Conservation (phyloP, 106 monocot species). For the Acorus calamus region DNA sequence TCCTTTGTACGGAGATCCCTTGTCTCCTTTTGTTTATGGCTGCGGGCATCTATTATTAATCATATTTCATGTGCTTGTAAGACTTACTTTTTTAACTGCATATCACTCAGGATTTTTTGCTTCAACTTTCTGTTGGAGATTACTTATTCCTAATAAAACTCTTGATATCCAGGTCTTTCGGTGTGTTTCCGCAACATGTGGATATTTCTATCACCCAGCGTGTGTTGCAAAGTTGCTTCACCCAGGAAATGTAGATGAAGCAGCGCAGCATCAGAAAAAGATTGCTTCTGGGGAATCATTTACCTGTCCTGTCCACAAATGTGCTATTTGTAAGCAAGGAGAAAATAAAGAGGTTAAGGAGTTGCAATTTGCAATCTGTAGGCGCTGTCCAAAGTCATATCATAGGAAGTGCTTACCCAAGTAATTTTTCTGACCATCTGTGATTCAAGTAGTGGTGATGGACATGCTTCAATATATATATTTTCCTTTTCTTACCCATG, state of each 20-base stretch:
- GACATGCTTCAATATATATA: background rate
- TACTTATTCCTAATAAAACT: background rate
- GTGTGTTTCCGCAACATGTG: conserved; percentile 83
- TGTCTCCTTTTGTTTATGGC: too few relatives aligned
- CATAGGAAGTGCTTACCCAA: conserved; percentile 95
- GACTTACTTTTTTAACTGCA: too few relatives aligned
- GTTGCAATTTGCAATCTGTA: conserved; percentile 85
- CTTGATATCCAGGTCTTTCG: conserved; percentile 44
- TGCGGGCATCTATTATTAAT: background rate
- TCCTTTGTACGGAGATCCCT: too few relatives aligned
- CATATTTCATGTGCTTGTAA: background rate
- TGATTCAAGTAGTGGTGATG: too few relatives aligned
- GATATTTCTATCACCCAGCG: conserved; percentile 85
- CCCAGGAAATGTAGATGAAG: conserved; percentile 33
- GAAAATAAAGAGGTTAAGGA: conserved; percentile 61
- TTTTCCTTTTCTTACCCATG: background rate
- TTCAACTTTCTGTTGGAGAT: too few relatives aligned
- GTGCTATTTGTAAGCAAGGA: conserved; percentile 51
- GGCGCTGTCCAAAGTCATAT: conserved; percentile 87
- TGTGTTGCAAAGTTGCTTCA: conserved; percentile 61
- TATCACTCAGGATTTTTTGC: too few relatives aligned
- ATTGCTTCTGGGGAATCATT: conserved; percentile 58
- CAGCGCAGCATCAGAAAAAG: conserved; percentile 38
- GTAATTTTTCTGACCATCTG: conserved; percentile 10
- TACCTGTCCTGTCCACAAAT: conserved; percentile 75